Percentiles rank a stretch among this genome's conserved stretches.
These are phyloP conservation scores for Xylaria arbuscula DNA, from an alignment of 2,329 filamentous ascomycete species.

Conservation along the genomic window DNA sequence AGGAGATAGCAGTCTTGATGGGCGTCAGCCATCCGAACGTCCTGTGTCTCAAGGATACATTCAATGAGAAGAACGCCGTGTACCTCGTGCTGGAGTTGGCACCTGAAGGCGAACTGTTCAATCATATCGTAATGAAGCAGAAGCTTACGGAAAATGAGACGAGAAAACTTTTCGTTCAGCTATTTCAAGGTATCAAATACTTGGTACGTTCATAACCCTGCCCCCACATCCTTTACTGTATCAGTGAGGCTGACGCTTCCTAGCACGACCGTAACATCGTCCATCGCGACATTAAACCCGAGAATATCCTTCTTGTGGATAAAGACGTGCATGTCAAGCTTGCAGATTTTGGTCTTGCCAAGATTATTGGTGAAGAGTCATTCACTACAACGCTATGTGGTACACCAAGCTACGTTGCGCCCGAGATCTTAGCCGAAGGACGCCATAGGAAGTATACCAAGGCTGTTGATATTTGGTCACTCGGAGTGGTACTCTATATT, in stretches of 20 bases:
- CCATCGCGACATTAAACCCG: slow-evolving; percentile 96
- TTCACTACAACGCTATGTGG: slow-evolving; percentile 97
- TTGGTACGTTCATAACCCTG: slow-evolving; percentile 69
- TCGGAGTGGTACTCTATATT: slow-evolving; percentile 98
- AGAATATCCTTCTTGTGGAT: slow-evolving; percentile 92
- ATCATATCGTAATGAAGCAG: slow-evolving; percentile 89
- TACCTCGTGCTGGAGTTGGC: slow-evolving; percentile 93
- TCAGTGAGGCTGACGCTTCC: slow-evolving; percentile 19
- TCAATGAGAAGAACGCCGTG: slow-evolving; percentile 89
- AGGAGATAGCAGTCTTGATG: slow-evolving; percentile 97
- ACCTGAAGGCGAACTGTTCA: slow-evolving; percentile 93
- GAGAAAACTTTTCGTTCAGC: slow-evolving; percentile 86
- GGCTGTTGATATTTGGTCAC: slow-evolving; percentile 94
- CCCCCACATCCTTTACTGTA: slow-evolving; percentile 45
- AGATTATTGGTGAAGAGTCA: slow-evolving; percentile 98
- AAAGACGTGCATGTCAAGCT: slow-evolving; percentile 88
- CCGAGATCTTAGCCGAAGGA: slow-evolving; percentile 88
- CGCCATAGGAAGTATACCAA: slow-evolving; percentile 90
- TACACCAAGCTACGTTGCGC: slow-evolving; percentile 97
- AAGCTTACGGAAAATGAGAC: slow-evolving; percentile 87
- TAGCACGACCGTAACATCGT: slow-evolving; percentile 98
- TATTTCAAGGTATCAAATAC: slow-evolving; percentile 96
- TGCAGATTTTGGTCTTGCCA: slow-evolving; percentile 95
- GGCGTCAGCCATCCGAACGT: slow-evolving; percentile 95
- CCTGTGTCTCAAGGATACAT: slow-evolving; percentile 93